Conservation (phyloP, 225 moss, liverwort and hornwort genomes). For the Pseudisothecium myosuroides region DNA sequence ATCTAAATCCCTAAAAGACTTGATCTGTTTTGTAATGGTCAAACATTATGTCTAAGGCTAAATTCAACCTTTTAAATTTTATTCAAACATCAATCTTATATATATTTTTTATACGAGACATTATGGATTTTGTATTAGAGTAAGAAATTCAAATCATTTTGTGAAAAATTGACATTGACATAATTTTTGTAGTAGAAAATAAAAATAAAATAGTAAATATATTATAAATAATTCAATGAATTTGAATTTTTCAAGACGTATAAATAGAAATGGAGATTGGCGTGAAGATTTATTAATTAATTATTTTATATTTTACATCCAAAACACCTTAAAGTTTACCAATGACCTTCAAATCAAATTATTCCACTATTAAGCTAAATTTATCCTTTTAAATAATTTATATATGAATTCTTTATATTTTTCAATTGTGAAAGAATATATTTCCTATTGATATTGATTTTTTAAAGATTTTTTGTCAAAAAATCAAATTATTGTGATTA, state of each 20-base stretch:
- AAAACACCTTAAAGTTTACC: not conserved
- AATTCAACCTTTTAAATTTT: not conserved
- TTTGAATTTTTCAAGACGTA: not conserved
- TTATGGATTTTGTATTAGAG: not conserved
- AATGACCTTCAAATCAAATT: not conserved
- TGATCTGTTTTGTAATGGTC: not conserved
- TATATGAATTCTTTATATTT: too few relatives aligned
- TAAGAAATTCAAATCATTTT: not conserved
- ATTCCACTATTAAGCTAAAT: not conserved
- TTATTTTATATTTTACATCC: not conserved
- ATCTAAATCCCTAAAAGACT: not conserved
- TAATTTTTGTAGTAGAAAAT: not conserved
- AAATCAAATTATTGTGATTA: not conserved
- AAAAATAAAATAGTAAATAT: not conserved
- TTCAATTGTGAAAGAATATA: not conserved
- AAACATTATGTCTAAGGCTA: not conserved
- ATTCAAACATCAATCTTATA: not conserved
- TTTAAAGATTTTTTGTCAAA: rapidly evolving
- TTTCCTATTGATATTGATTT: not conserved
- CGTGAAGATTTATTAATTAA: too few relatives aligned
- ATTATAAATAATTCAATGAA: not conserved
- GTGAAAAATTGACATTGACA: not conserved
- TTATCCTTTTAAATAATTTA: not conserved
- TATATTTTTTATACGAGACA: too few relatives aligned
- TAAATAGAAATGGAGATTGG: not conserved